Conservation (phyloP, 2,329 filamentous ascomycete genomes). For the Trichoderma asperellum region DNA sequence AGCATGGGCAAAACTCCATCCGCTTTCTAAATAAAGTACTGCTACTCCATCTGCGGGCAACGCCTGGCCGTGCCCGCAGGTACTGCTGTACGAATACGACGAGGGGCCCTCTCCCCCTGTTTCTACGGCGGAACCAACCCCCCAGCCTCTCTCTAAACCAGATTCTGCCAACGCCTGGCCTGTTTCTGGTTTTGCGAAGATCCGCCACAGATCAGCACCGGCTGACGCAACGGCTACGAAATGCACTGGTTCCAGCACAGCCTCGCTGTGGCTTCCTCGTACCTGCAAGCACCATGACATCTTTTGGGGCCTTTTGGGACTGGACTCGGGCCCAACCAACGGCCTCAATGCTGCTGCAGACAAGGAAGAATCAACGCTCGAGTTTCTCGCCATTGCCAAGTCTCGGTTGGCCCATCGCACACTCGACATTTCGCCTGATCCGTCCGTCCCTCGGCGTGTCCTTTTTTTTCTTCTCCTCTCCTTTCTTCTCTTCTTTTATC, state of each 20-base stretch:
- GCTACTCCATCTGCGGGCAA: neutral
- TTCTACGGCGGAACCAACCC: neutral
- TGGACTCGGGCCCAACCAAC: neutral
- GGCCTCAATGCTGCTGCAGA: neutral
- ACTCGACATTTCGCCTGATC: neutral
- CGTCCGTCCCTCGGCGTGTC: neutral
- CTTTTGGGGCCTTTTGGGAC: neutral
- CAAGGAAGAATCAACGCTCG: too few relatives aligned
- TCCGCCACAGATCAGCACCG: constrained; percentile 21
- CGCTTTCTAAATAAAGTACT: neutral
- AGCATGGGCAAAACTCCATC: neutral
- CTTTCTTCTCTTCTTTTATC: neutral
- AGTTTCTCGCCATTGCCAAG: neutral
- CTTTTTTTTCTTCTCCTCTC: neutral
- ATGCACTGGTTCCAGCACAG: neutral
- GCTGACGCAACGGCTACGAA: constrained; percentile 20
- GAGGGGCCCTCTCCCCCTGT: constrained; percentile 6
- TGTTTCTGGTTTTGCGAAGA: neutral
- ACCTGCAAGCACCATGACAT: neutral
- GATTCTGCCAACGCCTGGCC: neutral
- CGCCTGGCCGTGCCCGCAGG: neutral
- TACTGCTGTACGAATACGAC: constrained; percentile 14
- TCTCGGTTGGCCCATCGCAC: neutral
- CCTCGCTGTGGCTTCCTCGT: constrained; percentile 15
- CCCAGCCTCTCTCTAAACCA: neutral